A percentile compares a stretch with the other conserved stretches of the same genome.
These are phyloP conservation scores for Ganoderma meredithae DNA, from an alignment of 1,284 basidiomycete species.

Conservation along the genomic window DNA sequence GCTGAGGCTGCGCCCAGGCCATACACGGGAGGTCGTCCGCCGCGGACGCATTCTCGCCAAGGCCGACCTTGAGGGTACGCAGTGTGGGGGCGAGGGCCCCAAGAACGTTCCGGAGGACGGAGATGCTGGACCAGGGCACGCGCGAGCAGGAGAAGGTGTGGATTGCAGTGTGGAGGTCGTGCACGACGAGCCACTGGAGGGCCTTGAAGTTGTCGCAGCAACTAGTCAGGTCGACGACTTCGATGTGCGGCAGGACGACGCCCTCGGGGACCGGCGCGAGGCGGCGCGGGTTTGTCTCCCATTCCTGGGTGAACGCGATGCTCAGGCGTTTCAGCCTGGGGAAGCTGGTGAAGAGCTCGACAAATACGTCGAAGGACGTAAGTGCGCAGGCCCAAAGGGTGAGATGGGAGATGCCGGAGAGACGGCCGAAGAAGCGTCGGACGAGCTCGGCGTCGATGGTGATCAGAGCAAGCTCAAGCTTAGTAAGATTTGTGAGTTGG, in stretches of 20 bases:
- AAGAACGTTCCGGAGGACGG: slow-evolving; percentile 17
- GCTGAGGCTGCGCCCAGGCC: slow-evolving; percentile 13
- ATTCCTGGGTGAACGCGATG: slow-evolving; percentile 32
- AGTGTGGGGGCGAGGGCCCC: slow-evolving; percentile 23
- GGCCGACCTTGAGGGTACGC: slow-evolving; percentile 24
- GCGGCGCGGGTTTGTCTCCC: slow-evolving; percentile 22
- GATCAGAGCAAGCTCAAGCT: slow-evolving; percentile 31
- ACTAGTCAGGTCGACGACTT: slow-evolving; percentile 28
- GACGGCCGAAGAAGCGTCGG: slow-evolving; percentile 23
- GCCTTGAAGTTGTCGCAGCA: slow-evolving; percentile 30
- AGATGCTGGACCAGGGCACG: slow-evolving; percentile 24
- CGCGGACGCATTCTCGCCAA: slow-evolving; percentile 16
- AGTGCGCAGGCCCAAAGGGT: slow-evolving; percentile 30
- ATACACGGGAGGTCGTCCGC: slow-evolving; percentile 11
- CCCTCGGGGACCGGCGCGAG: neutral
- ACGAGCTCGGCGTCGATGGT: slow-evolving; percentile 28
- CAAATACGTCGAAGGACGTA: slow-evolving; percentile 29
- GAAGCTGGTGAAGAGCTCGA: slow-evolving; percentile 25
- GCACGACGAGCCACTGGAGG: slow-evolving; percentile 26
- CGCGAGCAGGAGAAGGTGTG: slow-evolving; percentile 25
- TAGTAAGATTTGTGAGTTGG: slow-evolving; percentile 25
- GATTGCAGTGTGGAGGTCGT: slow-evolving; percentile 23
- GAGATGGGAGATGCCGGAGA: slow-evolving; percentile 26
- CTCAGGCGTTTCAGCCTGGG: slow-evolving; percentile 22
- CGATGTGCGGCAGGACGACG: slow-evolving; percentile 16